Evolutionary conservation across 2,329 filamentous ascomycete genomes (phyloP), one percentile per base, ranked within the genome.

Genomic region (Leptographium procerum): DNA sequence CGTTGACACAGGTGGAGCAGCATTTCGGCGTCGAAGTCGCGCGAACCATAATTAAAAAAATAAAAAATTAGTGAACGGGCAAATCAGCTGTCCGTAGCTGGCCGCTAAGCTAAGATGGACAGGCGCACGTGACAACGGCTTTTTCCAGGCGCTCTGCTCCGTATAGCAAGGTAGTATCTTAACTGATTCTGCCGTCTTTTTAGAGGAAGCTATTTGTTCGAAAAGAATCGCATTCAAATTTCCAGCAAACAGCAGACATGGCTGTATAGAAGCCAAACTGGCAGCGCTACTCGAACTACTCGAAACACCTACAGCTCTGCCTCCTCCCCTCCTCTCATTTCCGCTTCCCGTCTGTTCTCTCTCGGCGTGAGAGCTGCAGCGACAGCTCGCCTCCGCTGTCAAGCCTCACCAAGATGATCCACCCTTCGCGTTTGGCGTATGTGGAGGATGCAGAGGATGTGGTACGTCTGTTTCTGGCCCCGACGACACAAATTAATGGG

Each of bases 361-460:
- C 40, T n/a, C 19, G 40, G 40, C 43, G 33, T 24, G 43, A 33
- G 48, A 48, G 33, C 52, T 48, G 28, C 13, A 47, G 45, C 26
- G 34, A 51, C 56, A 40, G 52, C 56, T 57, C 22, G 29, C 3
- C 19, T 13, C 47, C 29, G 28, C 40, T 28, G n/a, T 16, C 22
- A 14, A 11, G 13, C 2, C 13, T 5, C 45, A n/a, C 29, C 59
- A 62, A 9, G 63, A 84, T 81, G 75, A 84, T 95, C 76, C 92
- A 96, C 77, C 92, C 92, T 60, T 85, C 92, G 70, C 84, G 94
- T 64, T 87, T 92, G 73, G 92, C 92, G 48, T 96, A 95, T 72
- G 91, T 97, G 63, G 92, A 97, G 78, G 92, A 96, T 69, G 85
- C 77, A 77, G 86, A 83, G 69, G 73, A 79, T 57, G 81, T 86